Evolutionary conservation across 352 stramenopile species (phyloP), one percentile per base, ranked within the genome.

Genomic region (Globisporangium parvum): DNA sequence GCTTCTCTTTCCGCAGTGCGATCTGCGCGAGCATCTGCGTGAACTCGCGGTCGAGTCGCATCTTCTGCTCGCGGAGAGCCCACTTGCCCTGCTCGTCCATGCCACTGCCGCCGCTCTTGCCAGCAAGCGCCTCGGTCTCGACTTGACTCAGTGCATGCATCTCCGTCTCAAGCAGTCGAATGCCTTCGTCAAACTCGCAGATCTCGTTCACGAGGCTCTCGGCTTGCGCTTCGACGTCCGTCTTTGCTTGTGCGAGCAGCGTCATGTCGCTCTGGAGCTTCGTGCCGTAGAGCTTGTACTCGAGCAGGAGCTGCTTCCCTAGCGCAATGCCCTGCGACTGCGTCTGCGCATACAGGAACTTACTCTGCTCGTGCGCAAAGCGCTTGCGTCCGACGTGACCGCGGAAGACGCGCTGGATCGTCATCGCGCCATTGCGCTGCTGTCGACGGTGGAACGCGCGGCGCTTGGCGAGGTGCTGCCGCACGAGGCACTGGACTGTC

Each of bases 271-370:
- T 97, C 65, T 98, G 93, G 21, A 98, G 71, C 56, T 96, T 91
- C 31, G 91, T 97, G 10, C 87, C 94, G 58, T 96, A 88, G 9
- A 98, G 73, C 65, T 98, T 98, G 81, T 98, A 97, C 75, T 98
- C 92, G 17, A 97, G 65, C 20, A 98, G 79, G 73, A 98, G 95
- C 69, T 98, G 92, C 55, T 96, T 91, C 41, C 91, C 95, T 59
- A 98, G 96, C 59, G 96, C 85, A 60, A 98, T 96, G 15, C 93
- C 91, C 64, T 96, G 91, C 4, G 77, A 88, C 75, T 98, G 95
- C 40, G 82, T 95, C 48, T 92, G 92, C 41, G 82, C 95, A 55
- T 98, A 98, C 47, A 98, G 69, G 55, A 96, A 97, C 63, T 96
- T 97, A 53, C 98, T 89, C n/a, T 85, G 73, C 71, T 98, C 94